Evolutionary conservation across 2,329 filamentous ascomycete species (phyloP).

Genomic region (Fusarium pseudonygamai): DNA sequence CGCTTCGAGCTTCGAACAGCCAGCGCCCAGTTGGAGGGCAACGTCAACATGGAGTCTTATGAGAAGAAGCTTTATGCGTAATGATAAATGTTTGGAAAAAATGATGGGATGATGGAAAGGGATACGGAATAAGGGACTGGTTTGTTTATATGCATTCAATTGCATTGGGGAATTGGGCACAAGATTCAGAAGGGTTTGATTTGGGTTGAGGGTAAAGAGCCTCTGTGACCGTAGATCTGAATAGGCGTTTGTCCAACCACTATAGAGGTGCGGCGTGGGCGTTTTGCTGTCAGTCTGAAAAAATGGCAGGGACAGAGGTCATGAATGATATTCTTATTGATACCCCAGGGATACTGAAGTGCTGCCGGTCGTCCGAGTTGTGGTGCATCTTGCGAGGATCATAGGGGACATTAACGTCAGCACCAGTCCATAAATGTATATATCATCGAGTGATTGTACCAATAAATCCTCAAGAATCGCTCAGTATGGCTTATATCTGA

Average conservation of each 20-base stretch:
- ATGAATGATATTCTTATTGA: slow-evolving; percentile 40
- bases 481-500: neutral
- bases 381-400: neutral
- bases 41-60: slow-evolving; percentile 98
- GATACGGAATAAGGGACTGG: slow-evolving; percentile 21
- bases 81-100: slow-evolving; percentile 41
- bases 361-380: slow-evolving; percentile 33
- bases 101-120: slow-evolving; percentile 27
- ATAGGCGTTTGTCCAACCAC: slow-evolving; percentile 44
- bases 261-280: slow-evolving; percentile 42
- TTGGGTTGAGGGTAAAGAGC: slow-evolving; percentile 32
- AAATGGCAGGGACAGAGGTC: slow-evolving; percentile 33
- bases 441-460: neutral
- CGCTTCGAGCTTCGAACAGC: slow-evolving; percentile 95
- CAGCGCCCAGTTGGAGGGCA: slow-evolving; percentile 94
- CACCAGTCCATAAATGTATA: neutral
- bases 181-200: slow-evolving; percentile 25
- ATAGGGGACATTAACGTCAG: neutral
- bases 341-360: slow-evolving; percentile 36
- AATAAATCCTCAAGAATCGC: neutral
- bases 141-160: slow-evolving; percentile 32
- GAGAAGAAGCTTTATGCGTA: slow-evolving; percentile 99
- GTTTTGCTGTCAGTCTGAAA: slow-evolving; percentile 35
- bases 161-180: slow-evolving; percentile 32
- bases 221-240: slow-evolving; percentile 41